Percentiles rank a stretch among this genome's conserved stretches.
phyloP scores from a whole-genome alignment of 2,329 filamentous ascomycete genomes.

The Parascedosporium putredinis region DNA sequence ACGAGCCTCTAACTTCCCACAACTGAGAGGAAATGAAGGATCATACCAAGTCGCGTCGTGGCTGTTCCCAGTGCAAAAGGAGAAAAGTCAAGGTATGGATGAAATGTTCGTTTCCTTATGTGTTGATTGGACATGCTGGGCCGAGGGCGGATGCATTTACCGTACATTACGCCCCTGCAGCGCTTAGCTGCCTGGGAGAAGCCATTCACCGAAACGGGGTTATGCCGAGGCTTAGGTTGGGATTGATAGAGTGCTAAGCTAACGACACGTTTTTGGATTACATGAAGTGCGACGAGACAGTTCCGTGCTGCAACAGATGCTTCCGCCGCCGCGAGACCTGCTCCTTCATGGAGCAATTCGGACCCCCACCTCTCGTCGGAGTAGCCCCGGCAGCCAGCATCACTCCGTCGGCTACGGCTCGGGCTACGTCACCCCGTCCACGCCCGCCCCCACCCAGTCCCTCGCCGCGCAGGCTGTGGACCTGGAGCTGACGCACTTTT shows the following conservation, averaged over 20 bases:
- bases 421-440: neutral
- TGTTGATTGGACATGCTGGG: too few species aligned
- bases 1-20: neutral
- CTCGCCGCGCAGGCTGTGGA: too few species aligned
- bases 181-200: too few species aligned
- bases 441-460: too few species aligned
- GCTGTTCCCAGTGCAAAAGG: slow-evolving; percentile 12
- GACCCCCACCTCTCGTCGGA: too few species aligned
- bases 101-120: too few species aligned
- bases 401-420: neutral
- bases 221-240: too few species aligned
- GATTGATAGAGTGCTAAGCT: too few species aligned
- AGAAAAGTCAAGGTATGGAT: slow-evolving; percentile 13
- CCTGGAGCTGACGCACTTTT: slow-evolving; percentile 12
- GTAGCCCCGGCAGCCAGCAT: neutral
- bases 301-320: slow-evolving; percentile 11
- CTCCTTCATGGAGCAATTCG: slow-evolving; percentile 11
- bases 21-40: slow-evolving; percentile 3
- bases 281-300: slow-evolving; percentile 13
- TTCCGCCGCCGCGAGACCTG: slow-evolving; percentile 9
- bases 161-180: too few species aligned
- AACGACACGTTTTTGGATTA: too few species aligned
- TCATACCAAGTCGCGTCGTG: slow-evolving; percentile 11
- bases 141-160: too few species aligned
- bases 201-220: too few species aligned